Evolutionary conservation across 805 yeast species (phyloP), one percentile per base, ranked within the genome.

Genomic region (Candida insectorum): DNA sequence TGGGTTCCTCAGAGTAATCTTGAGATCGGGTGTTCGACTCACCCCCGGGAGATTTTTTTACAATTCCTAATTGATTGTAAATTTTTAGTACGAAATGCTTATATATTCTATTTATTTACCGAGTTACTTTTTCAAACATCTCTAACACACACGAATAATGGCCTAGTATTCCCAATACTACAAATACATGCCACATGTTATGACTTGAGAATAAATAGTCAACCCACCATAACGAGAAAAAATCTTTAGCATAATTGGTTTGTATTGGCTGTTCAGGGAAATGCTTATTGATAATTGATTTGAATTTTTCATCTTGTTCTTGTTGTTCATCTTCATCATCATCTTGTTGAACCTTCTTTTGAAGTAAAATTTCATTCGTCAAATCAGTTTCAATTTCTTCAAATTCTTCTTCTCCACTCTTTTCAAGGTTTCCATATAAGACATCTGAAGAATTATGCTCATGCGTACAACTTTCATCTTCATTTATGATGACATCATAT

Each of bases 101-200:
- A 20, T 20, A 20, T 20, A 24, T 24, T 28, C 17, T 24, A 15
- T 22, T 6, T 26, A 17, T 2, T 28, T 22, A 34, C 15, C 32
- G 33, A 20, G n/a, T 16, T 18, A 57, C 45, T 19, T 63, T 65
- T 30, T 65, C 67, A 43, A 80, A 80, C 84, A 89, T 81, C 37
- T 76, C 79, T 41, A 86, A 63, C 24, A 87, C 65, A 10, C 94
- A 91, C 36, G 69, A 67, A 58, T 89, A 93, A 58, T 91, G 97
- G 20, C 94, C 95, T 26, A 84, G 58, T n/a, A 87, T 79, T 2
- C 98, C 98, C 16, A 84, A 69, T 12, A 93, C 73, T 19, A 93
- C 98, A 52, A 84, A 86, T 9, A 87, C 55, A 60, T 91, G 98
- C 98, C 98, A 91, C 19, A 91, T 66, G 50, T 88, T 89, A 58